phyloP scores from a whole-genome alignment of 202 grass and related monocot genomes.

The Brachypodium distachyon region DNA sequence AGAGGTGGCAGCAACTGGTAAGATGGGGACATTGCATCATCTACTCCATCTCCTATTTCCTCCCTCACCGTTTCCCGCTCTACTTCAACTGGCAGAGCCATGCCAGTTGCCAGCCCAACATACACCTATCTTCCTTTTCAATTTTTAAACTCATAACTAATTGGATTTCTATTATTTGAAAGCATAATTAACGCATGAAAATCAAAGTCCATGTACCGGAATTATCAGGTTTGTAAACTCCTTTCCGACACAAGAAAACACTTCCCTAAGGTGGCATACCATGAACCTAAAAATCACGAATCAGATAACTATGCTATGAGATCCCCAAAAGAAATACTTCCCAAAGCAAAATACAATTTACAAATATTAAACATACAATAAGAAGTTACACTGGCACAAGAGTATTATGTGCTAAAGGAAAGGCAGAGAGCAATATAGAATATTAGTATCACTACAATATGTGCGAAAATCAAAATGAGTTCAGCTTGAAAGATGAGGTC shows the following conservation, averaged over 20 bases:
- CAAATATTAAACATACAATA: not conserved
- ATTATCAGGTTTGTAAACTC: not conserved
- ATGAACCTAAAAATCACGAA: not conserved
- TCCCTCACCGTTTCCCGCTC: not conserved
- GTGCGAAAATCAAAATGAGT: not conserved
- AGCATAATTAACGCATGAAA: not conserved
- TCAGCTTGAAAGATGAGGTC: not conserved
- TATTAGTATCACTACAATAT: not conserved
- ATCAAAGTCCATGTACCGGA: not conserved
- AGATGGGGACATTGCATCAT: not conserved
- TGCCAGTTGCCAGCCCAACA: not conserved
- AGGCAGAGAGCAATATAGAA: not conserved
- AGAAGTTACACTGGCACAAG: not conserved
- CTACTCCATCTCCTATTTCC: not conserved
- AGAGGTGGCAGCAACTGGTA: not conserved
- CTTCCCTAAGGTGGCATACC: not conserved
- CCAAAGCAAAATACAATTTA: not conserved
- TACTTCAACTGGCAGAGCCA: not conserved
- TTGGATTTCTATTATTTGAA: not conserved
- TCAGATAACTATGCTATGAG: not conserved
- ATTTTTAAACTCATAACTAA: not conserved
- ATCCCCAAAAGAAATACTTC: conserved; percentile 4
- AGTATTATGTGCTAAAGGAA: not conserved
- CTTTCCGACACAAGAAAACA: not conserved
- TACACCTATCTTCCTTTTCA: not conserved